These are phyloP conservation scores for Colletotrichum siamense DNA, from an alignment of 2,329 filamentous ascomycete species.

Conservation along the genomic window DNA sequence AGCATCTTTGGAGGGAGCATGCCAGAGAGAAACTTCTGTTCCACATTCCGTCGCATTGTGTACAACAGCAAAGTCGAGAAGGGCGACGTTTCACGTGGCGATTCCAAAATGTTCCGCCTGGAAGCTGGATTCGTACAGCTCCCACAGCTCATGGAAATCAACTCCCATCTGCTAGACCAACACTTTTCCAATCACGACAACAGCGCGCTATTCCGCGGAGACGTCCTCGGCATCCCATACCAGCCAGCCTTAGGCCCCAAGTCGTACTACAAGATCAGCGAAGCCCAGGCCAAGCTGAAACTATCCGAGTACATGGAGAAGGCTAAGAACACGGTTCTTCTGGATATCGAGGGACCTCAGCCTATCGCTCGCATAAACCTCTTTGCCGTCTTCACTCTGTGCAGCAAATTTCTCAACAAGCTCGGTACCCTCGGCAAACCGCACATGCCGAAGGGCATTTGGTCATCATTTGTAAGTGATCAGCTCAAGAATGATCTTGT, in stretches of 20 bases:
- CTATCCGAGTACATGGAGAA: background rate
- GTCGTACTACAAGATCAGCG: background rate
- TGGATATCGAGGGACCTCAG: background rate
- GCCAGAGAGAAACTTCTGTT: background rate
- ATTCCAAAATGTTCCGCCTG: background rate
- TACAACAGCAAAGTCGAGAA: background rate
- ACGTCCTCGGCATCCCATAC: background rate
- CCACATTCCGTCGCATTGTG: background rate
- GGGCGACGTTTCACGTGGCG: background rate
- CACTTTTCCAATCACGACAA: background rate
- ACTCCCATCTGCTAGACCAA: background rate
- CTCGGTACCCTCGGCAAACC: background rate
- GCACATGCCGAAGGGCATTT: background rate
- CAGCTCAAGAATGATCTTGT: background rate
- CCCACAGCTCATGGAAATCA: background rate
- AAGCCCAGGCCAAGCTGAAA: background rate
- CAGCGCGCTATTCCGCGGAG: background rate
- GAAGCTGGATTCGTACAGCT: background rate
- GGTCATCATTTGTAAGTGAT: background rate
- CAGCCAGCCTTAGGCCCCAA: background rate
- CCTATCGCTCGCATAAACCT: background rate
- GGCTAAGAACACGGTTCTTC: fast-evolving
- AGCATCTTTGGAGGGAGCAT: background rate
- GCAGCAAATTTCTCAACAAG: background rate
- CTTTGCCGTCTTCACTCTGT: background rate